These are phyloP conservation scores for Polychytrium aggregatum DNA, from an alignment of 192 early-diverging fungal genomes.

Conservation along the genomic window DNA sequence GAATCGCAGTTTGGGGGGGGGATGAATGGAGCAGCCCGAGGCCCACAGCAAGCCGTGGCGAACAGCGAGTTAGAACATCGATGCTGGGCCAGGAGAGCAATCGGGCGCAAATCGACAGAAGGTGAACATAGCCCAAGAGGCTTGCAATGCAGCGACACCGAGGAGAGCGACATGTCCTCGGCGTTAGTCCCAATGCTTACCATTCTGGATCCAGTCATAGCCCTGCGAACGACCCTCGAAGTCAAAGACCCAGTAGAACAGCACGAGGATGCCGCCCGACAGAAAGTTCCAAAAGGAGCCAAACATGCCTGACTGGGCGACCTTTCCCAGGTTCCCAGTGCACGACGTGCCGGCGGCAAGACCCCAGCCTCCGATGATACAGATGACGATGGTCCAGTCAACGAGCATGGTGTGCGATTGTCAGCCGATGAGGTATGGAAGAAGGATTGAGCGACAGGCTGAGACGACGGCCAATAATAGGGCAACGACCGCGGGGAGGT, in stretches of 20 bases:
- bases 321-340: slow-evolving; percentile 4
- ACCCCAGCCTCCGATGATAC: slow-evolving; percentile 7
- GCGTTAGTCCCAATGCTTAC: not conserved
- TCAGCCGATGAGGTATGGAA: too few relatives aligned
- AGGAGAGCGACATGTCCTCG: not conserved
- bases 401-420: too few relatives aligned
- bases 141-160: too few relatives aligned
- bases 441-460: too few relatives aligned
- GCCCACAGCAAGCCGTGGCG: too few relatives aligned
- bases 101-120: too few relatives aligned
- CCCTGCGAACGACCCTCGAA: slow-evolving; percentile 1
- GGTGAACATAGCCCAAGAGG: too few relatives aligned
- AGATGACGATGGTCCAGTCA: slow-evolving; percentile 13
- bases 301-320: not conserved
- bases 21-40: too few relatives aligned
- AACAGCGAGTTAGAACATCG: too few relatives aligned
- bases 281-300: slow-evolving; percentile 5
- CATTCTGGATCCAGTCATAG: not conserved
- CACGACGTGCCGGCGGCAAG: slow-evolving; percentile 8
- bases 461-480: too few relatives aligned
- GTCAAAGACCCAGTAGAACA: slow-evolving; percentile 8
- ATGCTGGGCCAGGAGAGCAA: too few relatives aligned
- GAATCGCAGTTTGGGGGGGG: not conserved
- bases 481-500: too few relatives aligned
- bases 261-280: slow-evolving; percentile 3